Percentiles rank a stretch among this genome's conserved stretches.
These are phyloP conservation scores for Cotoneaster glaucophyllus DNA, from an alignment of 306 rosid species.

Conservation along the genomic window DNA sequence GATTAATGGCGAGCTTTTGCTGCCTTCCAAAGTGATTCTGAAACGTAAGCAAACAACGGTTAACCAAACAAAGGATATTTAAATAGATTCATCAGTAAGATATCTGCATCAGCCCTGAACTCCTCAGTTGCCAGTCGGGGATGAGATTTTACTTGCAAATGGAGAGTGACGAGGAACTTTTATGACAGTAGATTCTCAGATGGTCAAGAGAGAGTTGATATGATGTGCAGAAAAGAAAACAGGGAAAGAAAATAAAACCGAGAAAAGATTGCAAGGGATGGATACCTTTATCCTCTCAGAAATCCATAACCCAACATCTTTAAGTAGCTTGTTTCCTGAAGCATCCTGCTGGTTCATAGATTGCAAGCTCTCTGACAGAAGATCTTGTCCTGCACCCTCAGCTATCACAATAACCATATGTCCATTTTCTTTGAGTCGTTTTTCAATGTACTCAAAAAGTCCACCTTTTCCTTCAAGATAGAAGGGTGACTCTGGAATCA, in stretches of 20 bases:
- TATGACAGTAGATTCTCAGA: background rate
- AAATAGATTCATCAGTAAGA: background rate
- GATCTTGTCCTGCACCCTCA: slow-evolving; percentile 89
- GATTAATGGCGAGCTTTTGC: slow-evolving; percentile 45
- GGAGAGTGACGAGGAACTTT: background rate
- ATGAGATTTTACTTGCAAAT: background rate
- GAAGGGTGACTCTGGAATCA: slow-evolving; percentile 91
- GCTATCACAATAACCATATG: slow-evolving; percentile 92
- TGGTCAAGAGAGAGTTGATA: background rate
- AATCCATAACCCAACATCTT: slow-evolving; percentile 83
- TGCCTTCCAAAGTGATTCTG: slow-evolving; percentile 58
- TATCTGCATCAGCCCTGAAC: background rate
- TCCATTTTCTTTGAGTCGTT: slow-evolving; percentile 65
- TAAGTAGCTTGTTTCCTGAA: slow-evolving; percentile 74
- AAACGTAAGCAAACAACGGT: slow-evolving; percentile 1
- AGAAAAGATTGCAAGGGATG: slow-evolving; percentile 5
- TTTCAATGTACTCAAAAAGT: slow-evolving; percentile 63
- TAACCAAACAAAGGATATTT: background rate
- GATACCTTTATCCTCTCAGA: slow-evolving; percentile 77
- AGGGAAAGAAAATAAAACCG: background rate
- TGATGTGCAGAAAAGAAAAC: background rate
- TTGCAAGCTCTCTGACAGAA: slow-evolving; percentile 60
- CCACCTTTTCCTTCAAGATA: slow-evolving; percentile 85
- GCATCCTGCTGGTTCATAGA: slow-evolving; percentile 63
- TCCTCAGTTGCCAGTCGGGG: background rate